A percentile compares a stretch with the other conserved stretches of the same genome.
Conservation (phyloP, 371 early-diverging fungal genomes). For the Saksenaea oblongispora region DNA sequence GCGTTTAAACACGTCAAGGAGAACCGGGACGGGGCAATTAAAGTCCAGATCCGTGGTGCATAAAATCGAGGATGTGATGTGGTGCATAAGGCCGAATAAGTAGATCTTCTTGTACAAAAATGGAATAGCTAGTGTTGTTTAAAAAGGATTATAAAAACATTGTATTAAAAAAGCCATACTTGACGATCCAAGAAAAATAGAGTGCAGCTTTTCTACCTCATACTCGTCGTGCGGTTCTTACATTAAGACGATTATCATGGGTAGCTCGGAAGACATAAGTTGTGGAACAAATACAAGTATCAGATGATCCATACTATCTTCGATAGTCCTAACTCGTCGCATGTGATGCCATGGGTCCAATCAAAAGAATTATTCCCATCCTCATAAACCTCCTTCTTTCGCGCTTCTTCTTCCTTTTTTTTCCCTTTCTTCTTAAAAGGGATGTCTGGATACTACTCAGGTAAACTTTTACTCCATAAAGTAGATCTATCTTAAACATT, state of each 20-base stretch:
- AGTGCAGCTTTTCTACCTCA: background rate
- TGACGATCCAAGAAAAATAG: no score
- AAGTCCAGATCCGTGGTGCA: conserved; percentile 40
- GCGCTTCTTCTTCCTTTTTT: background rate
- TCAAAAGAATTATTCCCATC: conserved; percentile 5
- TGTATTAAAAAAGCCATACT: background rate
- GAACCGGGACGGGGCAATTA: conserved; percentile 49
- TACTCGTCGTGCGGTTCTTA: background rate
- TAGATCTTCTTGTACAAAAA: background rate
- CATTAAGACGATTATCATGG: background rate
- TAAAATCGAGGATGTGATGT: background rate
- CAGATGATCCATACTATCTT: background rate
- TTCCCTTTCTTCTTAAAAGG: background rate
- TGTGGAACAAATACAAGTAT: background rate
- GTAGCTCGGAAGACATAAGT: background rate
- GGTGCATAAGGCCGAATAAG: background rate
- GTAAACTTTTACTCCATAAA: conserved; percentile 1
- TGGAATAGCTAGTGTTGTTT: no score
- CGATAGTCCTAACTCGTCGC: background rate
- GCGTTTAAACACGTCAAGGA: conserved; percentile 54
- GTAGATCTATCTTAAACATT: background rate
- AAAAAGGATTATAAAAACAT: background rate
- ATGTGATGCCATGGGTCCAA: conserved; percentile 7
- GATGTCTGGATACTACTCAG: conserved; percentile 12
- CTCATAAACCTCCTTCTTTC: background rate